These are phyloP conservation scores for Trifolium dubium DNA, from an alignment of 306 rosid genomes.

Conservation along the genomic window DNA sequence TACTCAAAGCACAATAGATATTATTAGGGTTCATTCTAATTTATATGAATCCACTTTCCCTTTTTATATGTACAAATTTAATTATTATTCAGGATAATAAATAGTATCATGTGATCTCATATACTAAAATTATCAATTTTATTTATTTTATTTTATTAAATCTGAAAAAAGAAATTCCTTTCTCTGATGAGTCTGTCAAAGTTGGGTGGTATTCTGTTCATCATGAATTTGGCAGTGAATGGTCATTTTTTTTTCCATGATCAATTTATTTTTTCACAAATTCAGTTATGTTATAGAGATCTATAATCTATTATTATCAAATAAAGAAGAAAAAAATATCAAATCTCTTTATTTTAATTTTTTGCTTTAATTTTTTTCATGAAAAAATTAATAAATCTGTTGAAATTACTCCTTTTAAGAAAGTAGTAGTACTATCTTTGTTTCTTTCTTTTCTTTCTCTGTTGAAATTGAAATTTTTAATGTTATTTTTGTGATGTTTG, in stretches of 20 bases:
- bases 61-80: constrained; percentile 9
- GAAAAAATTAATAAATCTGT: constrained; percentile 39
- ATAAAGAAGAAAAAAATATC: constrained; percentile 30
- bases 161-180: constrained; percentile 8
- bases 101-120: constrained; percentile 43
- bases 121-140: constrained; percentile 16
- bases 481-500: background rate
- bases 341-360: constrained; percentile 8
- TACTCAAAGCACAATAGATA: constrained; percentile 17
- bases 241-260: constrained; percentile 39
- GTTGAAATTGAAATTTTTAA: background rate
- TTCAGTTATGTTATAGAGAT: constrained; percentile 48
- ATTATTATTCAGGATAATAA: constrained; percentile 14
- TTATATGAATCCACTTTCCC: constrained; percentile 31
- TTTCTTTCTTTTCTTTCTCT: background rate
- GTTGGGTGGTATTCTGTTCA: constrained; percentile 54
- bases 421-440: constrained; percentile 45
- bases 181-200: constrained; percentile 29
- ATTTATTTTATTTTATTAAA: constrained; percentile 10
- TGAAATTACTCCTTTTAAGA: constrained; percentile 53
- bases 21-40: constrained; percentile 59
- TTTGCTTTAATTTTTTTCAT: constrained; percentile 34
- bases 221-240: constrained; percentile 55
- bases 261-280: constrained; percentile 41
- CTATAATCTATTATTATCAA: constrained; percentile 7